Evolutionary conservation across 2,329 filamentous ascomycete genomes (phyloP), one percentile per base, ranked within the genome.

Genomic region (Ceratocystis alfenasii): DNA sequence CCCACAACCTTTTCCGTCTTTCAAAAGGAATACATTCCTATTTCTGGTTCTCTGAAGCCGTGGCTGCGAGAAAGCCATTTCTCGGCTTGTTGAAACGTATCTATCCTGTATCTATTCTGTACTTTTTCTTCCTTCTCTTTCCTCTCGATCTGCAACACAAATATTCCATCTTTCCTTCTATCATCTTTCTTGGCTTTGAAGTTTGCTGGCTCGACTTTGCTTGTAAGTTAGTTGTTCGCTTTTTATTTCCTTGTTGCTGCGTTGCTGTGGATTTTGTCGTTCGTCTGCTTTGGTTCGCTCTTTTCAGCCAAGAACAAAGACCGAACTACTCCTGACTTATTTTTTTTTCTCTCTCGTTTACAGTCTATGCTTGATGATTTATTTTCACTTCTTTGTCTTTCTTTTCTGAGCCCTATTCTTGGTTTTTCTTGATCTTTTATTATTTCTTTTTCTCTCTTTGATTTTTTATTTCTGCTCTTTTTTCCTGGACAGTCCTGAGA

Each of bases 361-460:
- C 50, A 60, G 63, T 44, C 28, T 45, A 46, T 17, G 61, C 44
- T 59, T 59, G 55, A 59, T 59, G 55, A 59, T 59, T 63, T 46
- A 12, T 36, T 33, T 64, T 55, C 62, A 36, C n/a, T 57, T 55
- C 62, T 57, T 57, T 20, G 25, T 55, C 30, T 4, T 41, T 64
- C 62, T 22, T 55, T 57, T 55, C 20, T 20, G 22, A 44, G 22
- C 48, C 12, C 45, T 65, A 33, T 59, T 48, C 33, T 65, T 15
- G 7, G 3, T 50, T 63, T 33, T 50, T n/a, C n/a, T n/a, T 64
- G 15, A 2, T 22, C n/a, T 45, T 28, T 45, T 55, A 12, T 57
- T 30, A 2, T 48, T 48, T 41, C 28, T 7, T 46, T 46, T 3
- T 41, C 17, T 60, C 15, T 8, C 8, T 59, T 55, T 64, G 45